Conservation (phyloP, 2,329 filamentous ascomycete genomes). For the Beauveria sp. region DNA sequence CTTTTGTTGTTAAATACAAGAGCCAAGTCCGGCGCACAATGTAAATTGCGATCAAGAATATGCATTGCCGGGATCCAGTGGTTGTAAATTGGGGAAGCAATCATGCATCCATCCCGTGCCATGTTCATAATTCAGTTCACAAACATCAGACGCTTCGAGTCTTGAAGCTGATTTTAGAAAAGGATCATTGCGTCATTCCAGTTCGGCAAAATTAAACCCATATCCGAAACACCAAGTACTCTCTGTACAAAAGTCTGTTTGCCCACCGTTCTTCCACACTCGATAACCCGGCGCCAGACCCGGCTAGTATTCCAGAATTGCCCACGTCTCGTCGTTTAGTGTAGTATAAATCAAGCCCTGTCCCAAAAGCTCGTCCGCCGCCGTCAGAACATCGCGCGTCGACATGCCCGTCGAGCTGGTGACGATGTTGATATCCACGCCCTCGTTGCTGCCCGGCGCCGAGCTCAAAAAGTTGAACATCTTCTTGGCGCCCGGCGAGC, state of each 20-base stretch:
- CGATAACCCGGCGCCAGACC: neutral
- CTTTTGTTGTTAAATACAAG: neutral
- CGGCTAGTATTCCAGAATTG: slow-evolving; percentile 60
- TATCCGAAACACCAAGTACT: slow-evolving; percentile 11
- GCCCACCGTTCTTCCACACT: neutral
- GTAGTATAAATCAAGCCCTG: slow-evolving; percentile 81
- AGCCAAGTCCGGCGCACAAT: neutral
- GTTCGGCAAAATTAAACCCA: neutral
- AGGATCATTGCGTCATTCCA: slow-evolving; percentile 6
- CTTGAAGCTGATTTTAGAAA: neutral
- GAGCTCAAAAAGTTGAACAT: slow-evolving; percentile 66
- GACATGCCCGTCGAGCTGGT: slow-evolving; percentile 58
- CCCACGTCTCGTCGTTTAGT: slow-evolving; percentile 88
- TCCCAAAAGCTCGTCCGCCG: slow-evolving; percentile 71
- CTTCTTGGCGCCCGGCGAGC: slow-evolving; percentile 53
- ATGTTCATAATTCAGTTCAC: too few relatives aligned
- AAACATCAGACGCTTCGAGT: too few relatives aligned
- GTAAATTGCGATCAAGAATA: too few relatives aligned
- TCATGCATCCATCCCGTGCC: too few relatives aligned
- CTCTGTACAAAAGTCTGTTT: slow-evolving; percentile 1
- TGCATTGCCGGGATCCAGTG: too few relatives aligned
- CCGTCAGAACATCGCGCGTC: slow-evolving; percentile 62
- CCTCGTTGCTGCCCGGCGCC: slow-evolving; percentile 68
- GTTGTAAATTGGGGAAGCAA: too few relatives aligned
- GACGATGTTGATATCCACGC: slow-evolving; percentile 73